phyloP scores from a whole-genome alignment of 2,329 filamentous ascomycete species.

The Eurotiales sp. region DNA sequence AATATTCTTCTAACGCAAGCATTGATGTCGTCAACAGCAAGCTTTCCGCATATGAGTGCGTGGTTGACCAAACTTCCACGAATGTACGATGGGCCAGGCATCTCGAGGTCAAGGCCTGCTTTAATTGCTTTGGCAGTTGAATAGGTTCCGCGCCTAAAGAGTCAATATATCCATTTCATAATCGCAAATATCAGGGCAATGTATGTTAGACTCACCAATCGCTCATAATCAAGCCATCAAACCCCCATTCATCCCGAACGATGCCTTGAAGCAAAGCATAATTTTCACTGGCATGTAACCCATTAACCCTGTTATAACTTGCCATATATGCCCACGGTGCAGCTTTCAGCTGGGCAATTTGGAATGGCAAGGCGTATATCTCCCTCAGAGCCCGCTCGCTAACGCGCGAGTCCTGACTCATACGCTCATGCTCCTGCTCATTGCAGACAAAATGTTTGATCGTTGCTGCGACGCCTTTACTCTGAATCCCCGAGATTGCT shows the following conservation, averaged over 20 bases:
- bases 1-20: conserved; percentile 55
- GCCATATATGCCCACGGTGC: conserved; percentile 56
- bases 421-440: conserved; percentile 43
- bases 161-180: conserved; percentile 22
- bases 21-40: conserved; percentile 53
- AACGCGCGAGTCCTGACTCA: conserved; percentile 39
- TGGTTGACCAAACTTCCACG: conserved; percentile 37
- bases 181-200: conserved; percentile 4
- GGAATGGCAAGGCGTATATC: conserved; percentile 61
- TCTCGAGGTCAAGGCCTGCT: conserved; percentile 45
- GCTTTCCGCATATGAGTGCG: conserved; percentile 53
- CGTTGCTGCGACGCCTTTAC: conserved; percentile 59
- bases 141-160: conserved; percentile 33
- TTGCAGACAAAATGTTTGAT: conserved; percentile 59
- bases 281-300: conserved; percentile 51
- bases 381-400: conserved; percentile 57
- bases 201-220: conserved; percentile 42
- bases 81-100: conserved; percentile 44
- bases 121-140: conserved; percentile 42
- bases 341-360: conserved; percentile 55
- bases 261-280: conserved; percentile 38
- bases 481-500: conserved; percentile 62
- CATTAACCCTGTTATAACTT: conserved; percentile 56
- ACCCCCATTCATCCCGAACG: conserved; percentile 44
- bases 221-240: conserved; percentile 44